Evolutionary conservation across 2,329 filamentous ascomycete genomes (phyloP), one percentile per base, ranked within the genome.

Genomic region (Nemania sp.): DNA sequence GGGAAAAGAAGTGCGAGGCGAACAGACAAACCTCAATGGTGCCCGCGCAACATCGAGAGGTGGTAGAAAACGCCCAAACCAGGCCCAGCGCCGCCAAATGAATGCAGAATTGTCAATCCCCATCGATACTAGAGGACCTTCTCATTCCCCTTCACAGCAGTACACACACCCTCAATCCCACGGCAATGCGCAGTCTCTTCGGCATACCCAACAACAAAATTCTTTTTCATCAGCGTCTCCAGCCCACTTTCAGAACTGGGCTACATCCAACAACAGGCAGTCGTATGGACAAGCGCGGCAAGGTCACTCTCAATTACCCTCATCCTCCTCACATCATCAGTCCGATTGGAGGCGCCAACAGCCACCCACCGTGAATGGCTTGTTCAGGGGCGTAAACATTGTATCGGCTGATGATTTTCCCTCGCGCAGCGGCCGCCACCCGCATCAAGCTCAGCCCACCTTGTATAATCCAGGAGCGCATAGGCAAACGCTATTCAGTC

Each of bases 81-180:
- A 91, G 74, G 88, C 88, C 1, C 87, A 90, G 72, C 83, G 88
- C 56, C 85, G 88, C 24, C 87, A 90, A 73, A 88, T 89, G 86
- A 89, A 83, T 64, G 83, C 87, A 4, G 85, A 90, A 70, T 73
- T 89, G 20, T 84, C 86, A 0, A 85, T 90, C 53, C 83, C 87
- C 4, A 82, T 90, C 59, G 86, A 89, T 67, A 77, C 82, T 13
- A 82, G 82, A 63, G 59, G 64, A 24, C 59, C 70, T 20, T 29
- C 41, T 26, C 66, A 65, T 57, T 68, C 75, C 20, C 38, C 49
- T 49, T 76, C 63, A 22, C 55, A 41, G 24, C 66, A 57, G 24
- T 32, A 79, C 67, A 73, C 73, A 24, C 79, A 76, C 27, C 72
- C 79, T 3, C 77, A 79, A 22, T 76, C 79, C 32, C 62, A 75